phyloP scores from a whole-genome alignment of 495 filamentous ascomycete species.

The Neurospora sublineolata region DNA sequence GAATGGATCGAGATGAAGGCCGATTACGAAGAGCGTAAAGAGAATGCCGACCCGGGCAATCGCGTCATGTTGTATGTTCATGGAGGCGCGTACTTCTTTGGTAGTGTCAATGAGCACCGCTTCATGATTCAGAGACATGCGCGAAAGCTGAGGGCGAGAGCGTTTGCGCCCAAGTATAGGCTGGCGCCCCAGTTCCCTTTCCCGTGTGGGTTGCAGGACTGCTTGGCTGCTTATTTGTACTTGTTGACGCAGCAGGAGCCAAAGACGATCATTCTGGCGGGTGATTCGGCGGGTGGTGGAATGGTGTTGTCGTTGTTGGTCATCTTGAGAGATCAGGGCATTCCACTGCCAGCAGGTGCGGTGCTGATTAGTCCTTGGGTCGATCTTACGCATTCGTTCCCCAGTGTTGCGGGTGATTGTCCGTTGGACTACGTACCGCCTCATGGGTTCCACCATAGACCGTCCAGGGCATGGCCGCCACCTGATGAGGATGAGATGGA shows the following conservation, averaged over 20 bases:
- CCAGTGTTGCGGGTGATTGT: constrained; percentile 64
- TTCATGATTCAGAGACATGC: constrained; percentile 95
- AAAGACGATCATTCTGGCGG: constrained; percentile 66
- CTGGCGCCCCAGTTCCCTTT: constrained; percentile 92
- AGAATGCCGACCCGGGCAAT: constrained; percentile 42
- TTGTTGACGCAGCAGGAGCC: constrained; percentile 63
- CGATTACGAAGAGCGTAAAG: constrained; percentile 63
- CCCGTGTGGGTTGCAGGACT: constrained; percentile 82
- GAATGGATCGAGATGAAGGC: constrained; percentile 95
- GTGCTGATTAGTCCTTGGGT: constrained; percentile 90
- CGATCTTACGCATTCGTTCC: constrained; percentile 88
- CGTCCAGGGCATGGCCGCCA: constrained; percentile 82
- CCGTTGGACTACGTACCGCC: constrained; percentile 77
- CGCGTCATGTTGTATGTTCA: constrained; percentile 90
- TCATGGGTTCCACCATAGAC: constrained; percentile 75
- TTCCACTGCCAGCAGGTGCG: constrained; percentile 78
- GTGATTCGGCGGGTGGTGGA: constrained; percentile 84
- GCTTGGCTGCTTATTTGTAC: constrained; percentile 73
- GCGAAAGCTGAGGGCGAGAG: constrained; percentile 77
- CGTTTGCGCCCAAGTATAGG: constrained; percentile 80
- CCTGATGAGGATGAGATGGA: constrained; percentile 60
- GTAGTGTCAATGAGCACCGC: constrained; percentile 86
- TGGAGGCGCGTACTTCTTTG: constrained; percentile 63
- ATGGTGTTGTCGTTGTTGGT: constrained; percentile 76
- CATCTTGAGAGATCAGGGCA: constrained; percentile 63